phyloP scores from a whole-genome alignment of 2,329 filamentous ascomycete species.

The Colletotrichum sp. region DNA sequence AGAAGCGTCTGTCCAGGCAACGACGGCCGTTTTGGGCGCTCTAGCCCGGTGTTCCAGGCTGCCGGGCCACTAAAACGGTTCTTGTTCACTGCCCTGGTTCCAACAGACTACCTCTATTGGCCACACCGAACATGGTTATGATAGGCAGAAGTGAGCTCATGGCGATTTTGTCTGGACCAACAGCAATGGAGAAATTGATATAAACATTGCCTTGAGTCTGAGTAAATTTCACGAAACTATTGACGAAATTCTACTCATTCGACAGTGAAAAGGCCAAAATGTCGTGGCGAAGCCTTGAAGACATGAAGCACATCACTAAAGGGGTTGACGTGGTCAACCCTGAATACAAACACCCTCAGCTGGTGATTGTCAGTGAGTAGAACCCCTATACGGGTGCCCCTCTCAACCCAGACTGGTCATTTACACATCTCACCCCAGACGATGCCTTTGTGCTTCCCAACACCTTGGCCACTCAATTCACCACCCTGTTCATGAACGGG shows the following conservation, averaged over 20 bases:
- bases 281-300: neutral
- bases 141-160: neutral
- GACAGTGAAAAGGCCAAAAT: neutral
- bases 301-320: neutral
- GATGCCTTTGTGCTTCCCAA: neutral
- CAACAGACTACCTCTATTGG: neutral
- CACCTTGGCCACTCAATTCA: neutral
- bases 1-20: neutral
- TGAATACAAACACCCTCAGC: neutral
- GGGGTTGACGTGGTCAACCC: neutral
- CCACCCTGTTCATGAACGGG: neutral
- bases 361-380: conserved; percentile 2
- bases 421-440: neutral
- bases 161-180: neutral
- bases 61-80: neutral
- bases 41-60: neutral
- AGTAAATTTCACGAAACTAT: neutral
- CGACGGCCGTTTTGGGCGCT: neutral
- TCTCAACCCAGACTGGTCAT: accelerated
- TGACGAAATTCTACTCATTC: neutral
- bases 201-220: neutral
- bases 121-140: neutral
- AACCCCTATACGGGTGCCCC: neutral
- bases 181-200: neutral
- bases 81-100: neutral